Evolutionary conservation across 768 basidiomycete species (phyloP), one percentile per base, ranked within the genome.

Genomic region (Trametes coccinea): DNA sequence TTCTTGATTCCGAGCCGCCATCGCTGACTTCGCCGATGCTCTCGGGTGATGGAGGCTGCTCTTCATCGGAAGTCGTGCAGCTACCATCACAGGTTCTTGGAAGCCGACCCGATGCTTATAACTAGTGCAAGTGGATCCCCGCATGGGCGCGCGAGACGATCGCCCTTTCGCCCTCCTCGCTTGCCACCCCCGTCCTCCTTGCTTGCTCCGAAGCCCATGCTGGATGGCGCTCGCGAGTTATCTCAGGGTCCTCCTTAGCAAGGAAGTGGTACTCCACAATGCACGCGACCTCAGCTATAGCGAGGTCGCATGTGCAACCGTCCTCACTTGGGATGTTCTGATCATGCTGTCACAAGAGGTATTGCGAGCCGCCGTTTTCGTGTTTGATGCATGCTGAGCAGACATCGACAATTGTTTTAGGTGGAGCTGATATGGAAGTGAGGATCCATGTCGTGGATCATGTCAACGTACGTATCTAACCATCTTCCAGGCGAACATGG

Each of bases 361-460:
- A 16, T 11, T 37, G 34, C 34, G 34, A 5, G 34, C 34, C 34
- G 22, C 22, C 22, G 22, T 22, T 22, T 22, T 22, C 22, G 22
- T 22, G 6, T 37, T 37, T 37, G 34, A 6, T 37, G 34, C 34
- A 37, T 37, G 34, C 34, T 37, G 11, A 37, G 5, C 6, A 11
- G 11, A 37, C 34, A 11, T 37, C 34, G 34, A 37, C n/a, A 58
- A 53, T 33, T 4, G 13, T 22, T 39, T 14, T 44, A 71, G 70
- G 60, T 69, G 4, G 68, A 71, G 16, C 53, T 62, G 40, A 67
- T 71, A 10, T 71, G 70, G 70, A 56, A 39, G 70, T 69, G 41
- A 51, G 68, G 50, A 9, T 11, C 9, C 37, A 22, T 9, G 13
- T 31, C 52, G 16, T 5, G 40, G 31, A 1, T 17, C 8, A 3